Conservation (phyloP, 768 basidiomycete species). For the Cyclocybe aegerita region DNA sequence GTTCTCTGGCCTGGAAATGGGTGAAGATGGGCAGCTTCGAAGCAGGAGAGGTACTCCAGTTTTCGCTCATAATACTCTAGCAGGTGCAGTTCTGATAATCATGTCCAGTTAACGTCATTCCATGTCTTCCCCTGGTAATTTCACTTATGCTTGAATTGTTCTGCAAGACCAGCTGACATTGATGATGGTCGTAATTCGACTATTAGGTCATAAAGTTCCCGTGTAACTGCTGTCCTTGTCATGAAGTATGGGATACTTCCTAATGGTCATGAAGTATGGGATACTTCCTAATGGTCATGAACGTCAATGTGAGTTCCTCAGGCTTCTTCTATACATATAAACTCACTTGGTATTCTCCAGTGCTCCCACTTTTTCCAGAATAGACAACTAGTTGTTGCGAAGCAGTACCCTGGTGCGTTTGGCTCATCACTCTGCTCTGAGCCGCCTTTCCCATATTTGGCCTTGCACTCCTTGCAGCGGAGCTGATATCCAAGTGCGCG, state of each 20-base stretch:
- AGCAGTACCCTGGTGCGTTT: neutral
- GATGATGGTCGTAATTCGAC: constrained; percentile 3
- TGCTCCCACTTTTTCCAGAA: constrained; percentile 11
- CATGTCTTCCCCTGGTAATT: neutral
- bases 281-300: neutral
- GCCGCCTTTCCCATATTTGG: neutral
- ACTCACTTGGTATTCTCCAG: constrained; percentile 9
- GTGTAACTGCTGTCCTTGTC: constrained; percentile 1
- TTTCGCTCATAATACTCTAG: neutral
- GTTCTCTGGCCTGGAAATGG: neutral
- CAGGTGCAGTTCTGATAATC: constrained; percentile 7
- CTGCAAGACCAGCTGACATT: constrained; percentile 4
- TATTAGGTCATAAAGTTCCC: constrained; percentile 4
- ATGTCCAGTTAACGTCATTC: too few relatives aligned
- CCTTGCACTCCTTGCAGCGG: constrained; percentile 5
- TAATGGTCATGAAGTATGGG: constrained; percentile 3
- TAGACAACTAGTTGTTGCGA: constrained; percentile 1
- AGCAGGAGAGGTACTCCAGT: constrained; percentile 1
- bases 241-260: constrained; percentile 6
- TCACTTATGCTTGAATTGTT: constrained; percentile 6
- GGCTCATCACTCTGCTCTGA: neutral
- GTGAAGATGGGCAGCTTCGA: neutral
- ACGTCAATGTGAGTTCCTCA: too few relatives aligned
- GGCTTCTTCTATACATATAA: neutral
- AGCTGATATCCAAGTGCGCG: constrained; percentile 7